phyloP scores from a whole-genome alignment of 108 stramenopile species.

The Seminavis robusta region DNA sequence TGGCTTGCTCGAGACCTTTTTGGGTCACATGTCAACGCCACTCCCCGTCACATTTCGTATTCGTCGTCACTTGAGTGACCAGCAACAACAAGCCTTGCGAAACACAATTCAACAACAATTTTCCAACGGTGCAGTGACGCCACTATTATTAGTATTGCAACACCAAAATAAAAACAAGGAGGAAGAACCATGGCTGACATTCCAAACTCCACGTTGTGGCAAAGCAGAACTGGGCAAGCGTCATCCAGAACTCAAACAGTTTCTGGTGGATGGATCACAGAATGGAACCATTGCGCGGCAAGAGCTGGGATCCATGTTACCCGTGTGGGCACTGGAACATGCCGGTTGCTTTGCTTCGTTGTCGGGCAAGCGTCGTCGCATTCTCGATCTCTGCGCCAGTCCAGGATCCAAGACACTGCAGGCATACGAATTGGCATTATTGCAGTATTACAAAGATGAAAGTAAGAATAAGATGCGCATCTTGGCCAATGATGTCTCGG shows the following conservation, averaged over 20 bases:
- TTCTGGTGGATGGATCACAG: constrained; percentile 36
- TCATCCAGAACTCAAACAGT: constrained; percentile 49
- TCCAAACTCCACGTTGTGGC: too few relatives aligned
- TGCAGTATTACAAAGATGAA: constrained; percentile 17
- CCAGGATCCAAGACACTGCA: constrained; percentile 90
- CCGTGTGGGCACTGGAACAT: constrained; percentile 41
- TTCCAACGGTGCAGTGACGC: not conserved
- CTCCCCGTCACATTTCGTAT: constrained; percentile 39
- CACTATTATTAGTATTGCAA: not conserved
- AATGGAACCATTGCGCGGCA: constrained; percentile 69
- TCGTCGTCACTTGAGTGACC: not conserved
- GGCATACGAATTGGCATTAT: constrained; percentile 61
- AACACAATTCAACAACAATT: not conserved
- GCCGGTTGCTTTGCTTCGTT: constrained; percentile 11
- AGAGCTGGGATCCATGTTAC: constrained; percentile 80
- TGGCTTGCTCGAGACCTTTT: not conserved
- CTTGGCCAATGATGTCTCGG: constrained; percentile 82
- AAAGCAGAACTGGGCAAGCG: constrained; percentile 31
- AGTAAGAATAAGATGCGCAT: too few relatives aligned
- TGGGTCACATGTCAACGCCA: constrained; percentile 15
- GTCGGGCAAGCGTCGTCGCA: constrained; percentile 24
- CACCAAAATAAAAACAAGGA: not conserved
- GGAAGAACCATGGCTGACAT: constrained; percentile 1
- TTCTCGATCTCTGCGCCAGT: constrained; percentile 81
- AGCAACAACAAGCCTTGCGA: not conserved